Conservation (phyloP, 2,329 filamentous ascomycete genomes). For the Fonsecaea pugnacius region DNA sequence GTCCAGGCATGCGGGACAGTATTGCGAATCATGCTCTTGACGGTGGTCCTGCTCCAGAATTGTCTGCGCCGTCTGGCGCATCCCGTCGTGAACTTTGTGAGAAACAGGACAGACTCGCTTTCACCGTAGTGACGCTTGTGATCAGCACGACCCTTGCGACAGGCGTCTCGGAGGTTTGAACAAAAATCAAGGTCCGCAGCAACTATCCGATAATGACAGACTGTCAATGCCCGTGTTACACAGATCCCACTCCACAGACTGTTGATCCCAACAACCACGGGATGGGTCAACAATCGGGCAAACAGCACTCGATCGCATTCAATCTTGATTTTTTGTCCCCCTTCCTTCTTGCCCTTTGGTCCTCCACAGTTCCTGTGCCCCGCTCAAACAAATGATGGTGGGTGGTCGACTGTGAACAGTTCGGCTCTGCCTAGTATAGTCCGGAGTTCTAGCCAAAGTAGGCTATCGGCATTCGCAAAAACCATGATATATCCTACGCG, state of each 20-base stretch:
- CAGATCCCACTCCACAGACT: background rate
- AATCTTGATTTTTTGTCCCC: background rate
- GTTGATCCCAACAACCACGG: conserved; percentile 20
- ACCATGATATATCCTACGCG: conserved; percentile 21
- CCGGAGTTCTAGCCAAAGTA: conserved; percentile 6
- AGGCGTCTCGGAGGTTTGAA: conserved; percentile 5
- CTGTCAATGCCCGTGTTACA: conserved; percentile 10
- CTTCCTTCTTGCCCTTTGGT: background rate
- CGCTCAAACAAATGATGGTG: background rate
- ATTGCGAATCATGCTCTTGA: background rate
- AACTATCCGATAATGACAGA: conserved; percentile 15
- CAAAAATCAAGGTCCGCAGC: conserved; percentile 20
- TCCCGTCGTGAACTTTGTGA: background rate
- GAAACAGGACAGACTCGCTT: background rate
- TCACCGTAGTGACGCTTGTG: background rate
- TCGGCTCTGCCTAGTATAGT: conserved; percentile 2
- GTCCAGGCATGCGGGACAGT: background rate
- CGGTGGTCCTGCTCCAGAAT: background rate
- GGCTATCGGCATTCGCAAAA: background rate
- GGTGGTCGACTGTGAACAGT: background rate
- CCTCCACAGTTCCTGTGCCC: background rate
- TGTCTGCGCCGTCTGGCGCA: background rate
- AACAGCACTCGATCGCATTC: background rate
- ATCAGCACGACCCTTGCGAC: background rate
- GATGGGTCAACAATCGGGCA: background rate